Evolutionary conservation across 2,329 filamentous ascomycete species (phyloP).

Genomic region (Diaporthe vexans): DNA sequence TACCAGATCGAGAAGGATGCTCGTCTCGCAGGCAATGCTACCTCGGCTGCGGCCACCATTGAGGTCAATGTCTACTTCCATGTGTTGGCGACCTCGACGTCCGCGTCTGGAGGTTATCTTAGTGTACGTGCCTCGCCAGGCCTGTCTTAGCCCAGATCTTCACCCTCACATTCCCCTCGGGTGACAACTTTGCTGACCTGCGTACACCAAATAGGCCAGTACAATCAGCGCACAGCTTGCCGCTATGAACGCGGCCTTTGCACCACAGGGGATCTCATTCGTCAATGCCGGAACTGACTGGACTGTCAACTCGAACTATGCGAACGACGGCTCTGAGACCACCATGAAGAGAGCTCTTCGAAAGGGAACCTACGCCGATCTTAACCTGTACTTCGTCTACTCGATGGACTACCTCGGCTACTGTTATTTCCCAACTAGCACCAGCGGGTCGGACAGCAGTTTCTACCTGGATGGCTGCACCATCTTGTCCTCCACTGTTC

Average conservation of each 20-base stretch:
- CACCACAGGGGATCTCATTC: constrained; percentile 60
- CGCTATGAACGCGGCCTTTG: constrained; percentile 61
- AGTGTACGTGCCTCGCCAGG: constrained; percentile 47
- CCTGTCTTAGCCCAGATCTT: neutral
- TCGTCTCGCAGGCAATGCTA: constrained; percentile 42
- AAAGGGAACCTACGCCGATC: constrained; percentile 56
- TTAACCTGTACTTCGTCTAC: constrained; percentile 63
- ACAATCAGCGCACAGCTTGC: constrained; percentile 57
- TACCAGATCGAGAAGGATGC: constrained; percentile 44
- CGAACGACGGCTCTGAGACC: constrained; percentile 54
- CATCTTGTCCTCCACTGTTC: constrained; percentile 48
- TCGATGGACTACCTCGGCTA: constrained; percentile 58
- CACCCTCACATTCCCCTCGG: neutral
- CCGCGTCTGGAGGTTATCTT: constrained; percentile 53
- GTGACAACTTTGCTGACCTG: neutral
- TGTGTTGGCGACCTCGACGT: constrained; percentile 48
- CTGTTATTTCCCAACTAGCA: constrained; percentile 61
- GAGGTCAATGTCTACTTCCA: constrained; percentile 53
- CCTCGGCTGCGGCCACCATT: constrained; percentile 45
- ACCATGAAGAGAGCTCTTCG: constrained; percentile 61
- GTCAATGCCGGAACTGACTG: constrained; percentile 54
- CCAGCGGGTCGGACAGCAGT: constrained; percentile 47
- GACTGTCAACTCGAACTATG: constrained; percentile 63
- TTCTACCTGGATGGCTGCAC: constrained; percentile 50
- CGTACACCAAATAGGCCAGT: constrained; percentile 47